A percentile compares a stretch with the other conserved stretches of the same genome.
Conservation (phyloP, 1,284 basidiomycete species). For the Heimioporus retisporus region DNA sequence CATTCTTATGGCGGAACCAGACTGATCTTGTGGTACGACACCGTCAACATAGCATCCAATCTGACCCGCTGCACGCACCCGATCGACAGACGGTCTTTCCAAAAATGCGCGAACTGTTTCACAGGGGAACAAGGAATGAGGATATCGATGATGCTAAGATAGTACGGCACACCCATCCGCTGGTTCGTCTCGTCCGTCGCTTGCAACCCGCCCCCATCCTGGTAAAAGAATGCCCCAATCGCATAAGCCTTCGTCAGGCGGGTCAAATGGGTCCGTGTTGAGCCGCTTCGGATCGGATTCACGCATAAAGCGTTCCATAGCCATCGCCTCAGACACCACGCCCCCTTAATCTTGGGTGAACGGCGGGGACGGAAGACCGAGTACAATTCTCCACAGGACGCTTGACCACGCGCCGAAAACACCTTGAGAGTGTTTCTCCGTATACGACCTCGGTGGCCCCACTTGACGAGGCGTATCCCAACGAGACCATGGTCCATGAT, state of each 20-base stretch:
- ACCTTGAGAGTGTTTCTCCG: too few species aligned
- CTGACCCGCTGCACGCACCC: constrained; percentile 55
- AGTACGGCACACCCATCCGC: constrained; percentile 87
- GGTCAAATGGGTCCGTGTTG: constrained; percentile 66
- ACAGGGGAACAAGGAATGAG: constrained; percentile 86
- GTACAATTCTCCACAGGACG: too few species aligned
- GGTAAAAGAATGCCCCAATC: constrained; percentile 93
- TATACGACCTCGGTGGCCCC: too few species aligned
- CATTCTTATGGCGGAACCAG: constrained; percentile 91
- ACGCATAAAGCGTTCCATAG: too few species aligned
- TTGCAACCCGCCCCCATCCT: constrained; percentile 94
- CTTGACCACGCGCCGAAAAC: too few species aligned
- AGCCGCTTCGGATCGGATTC: constrained; percentile 82
- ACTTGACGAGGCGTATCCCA: too few species aligned
- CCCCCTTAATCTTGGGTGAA: too few species aligned
- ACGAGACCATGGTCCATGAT: too few species aligned
- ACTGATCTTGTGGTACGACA: constrained; percentile 87
- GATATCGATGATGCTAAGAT: constrained; percentile 95
- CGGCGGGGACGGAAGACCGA: too few species aligned
- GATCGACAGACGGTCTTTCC: constrained; percentile 93
- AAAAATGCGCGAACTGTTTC: constrained; percentile 92
- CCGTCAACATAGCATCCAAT: too few species aligned
- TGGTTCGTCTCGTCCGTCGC: constrained; percentile 91
- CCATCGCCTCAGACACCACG: too few species aligned
- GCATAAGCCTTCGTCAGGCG: constrained; percentile 77